Base-by-base conservation (phyloP, 2,329 filamentous ascomycete species). In the Trichoderma semiorbis region DNA sequence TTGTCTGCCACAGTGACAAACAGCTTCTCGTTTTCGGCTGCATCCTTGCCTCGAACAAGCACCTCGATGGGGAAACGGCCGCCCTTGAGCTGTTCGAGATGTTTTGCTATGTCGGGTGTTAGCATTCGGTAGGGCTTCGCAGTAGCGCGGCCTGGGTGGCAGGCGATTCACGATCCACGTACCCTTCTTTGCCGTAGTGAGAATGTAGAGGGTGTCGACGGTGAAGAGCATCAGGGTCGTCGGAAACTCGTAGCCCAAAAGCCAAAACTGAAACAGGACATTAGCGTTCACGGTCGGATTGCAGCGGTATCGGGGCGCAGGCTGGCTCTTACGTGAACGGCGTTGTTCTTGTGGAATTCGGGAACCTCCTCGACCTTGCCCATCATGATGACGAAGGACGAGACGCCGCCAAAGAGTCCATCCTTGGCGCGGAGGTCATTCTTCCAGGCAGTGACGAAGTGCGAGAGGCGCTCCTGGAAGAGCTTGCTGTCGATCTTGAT, bases 141-240 rank as follows among this genome's bases (percentile, higher is more conserved):
- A 11, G 32, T 1, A 36, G 32, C 60, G 12, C 26, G 7, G 39
- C 18, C 14, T 55, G 61, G 21, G n/a, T 24, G 47, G 76, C 85
- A 71, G 86, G 81, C 71, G 24, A 61, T 24, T 36, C 34, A n/a
- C 71, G 24, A 61, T 24, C 30, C 34, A n/a, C 75, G 50, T 80
- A 97, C 94, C 95, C 90, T 99, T 99, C 85, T 99, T 99, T 72
- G 93, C 92, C 7, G 96, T 99, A 7, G 96, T 99, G 75, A 99
- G 90, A 72, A 98, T 92, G 83, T 96, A 97, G 77, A 98, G 87
- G 61, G 90, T 90, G 73, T 98, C 96, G 73, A 91, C 85, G 1
- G 95, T 98, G 81, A 99, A 91, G 67, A 99, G 88, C 86, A 99
- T 94, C 74, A 99, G 86, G 0, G 96, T 99, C 50, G 95, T 95